These are phyloP conservation scores for Bruguiera hainesii DNA, from an alignment of 441 rosid genomes.

Conservation along the genomic window DNA sequence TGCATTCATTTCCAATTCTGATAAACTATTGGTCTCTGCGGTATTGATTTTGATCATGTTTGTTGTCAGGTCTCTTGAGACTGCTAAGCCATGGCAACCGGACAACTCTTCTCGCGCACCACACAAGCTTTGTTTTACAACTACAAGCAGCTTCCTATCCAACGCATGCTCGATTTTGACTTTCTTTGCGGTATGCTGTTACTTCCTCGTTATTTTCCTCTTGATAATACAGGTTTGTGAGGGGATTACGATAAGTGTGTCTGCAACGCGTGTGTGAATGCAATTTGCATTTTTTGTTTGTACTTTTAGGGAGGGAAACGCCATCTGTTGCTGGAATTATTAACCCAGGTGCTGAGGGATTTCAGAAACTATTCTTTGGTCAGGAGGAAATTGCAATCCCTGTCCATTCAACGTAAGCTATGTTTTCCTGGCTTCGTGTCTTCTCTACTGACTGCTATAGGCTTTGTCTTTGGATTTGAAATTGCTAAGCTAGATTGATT, in stretches of 20 bases:
- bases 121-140: constrained; percentile 92
- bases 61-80: constrained; percentile 16
- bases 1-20: too few species aligned
- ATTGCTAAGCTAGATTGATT: background rate
- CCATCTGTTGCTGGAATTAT: constrained; percentile 97
- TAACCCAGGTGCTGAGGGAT: constrained; percentile 92
- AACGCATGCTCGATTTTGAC: constrained; percentile 99
- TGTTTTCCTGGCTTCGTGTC: too few species aligned
- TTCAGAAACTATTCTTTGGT: constrained; percentile 93
- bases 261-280: too few species aligned
- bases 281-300: background rate
- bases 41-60: background rate
- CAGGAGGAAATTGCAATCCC: constrained; percentile 98
- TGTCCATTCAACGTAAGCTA: constrained; percentile 71
- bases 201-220: background rate
- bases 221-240: too few species aligned
- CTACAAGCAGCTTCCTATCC: constrained; percentile 94
- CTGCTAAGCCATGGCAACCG: constrained; percentile 67
- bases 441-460: too few species aligned
- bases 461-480: background rate
- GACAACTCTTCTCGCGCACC: constrained; percentile 79
- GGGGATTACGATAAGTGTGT: too few species aligned
- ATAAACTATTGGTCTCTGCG: too few species aligned
- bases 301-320: constrained; percentile 57
- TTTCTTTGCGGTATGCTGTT: constrained; percentile 74